Conservation (phyloP, 2,329 filamentous ascomycete species). For the Colletotrichum shisoi region DNA sequence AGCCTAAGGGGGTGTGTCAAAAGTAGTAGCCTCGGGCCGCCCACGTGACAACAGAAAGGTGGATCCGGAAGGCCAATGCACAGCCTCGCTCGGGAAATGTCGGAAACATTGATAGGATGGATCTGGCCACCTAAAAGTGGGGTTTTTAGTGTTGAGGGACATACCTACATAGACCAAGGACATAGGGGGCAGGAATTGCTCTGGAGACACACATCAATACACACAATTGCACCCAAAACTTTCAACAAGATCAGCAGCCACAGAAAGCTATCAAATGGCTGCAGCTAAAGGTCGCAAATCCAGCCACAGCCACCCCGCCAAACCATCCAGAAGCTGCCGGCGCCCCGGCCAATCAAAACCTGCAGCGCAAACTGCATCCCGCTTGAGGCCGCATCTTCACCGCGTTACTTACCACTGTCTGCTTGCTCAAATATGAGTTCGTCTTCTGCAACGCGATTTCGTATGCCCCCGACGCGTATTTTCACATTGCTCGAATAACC, state of each 20-base stretch:
- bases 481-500: not conserved
- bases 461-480: slow-evolving; percentile 15
- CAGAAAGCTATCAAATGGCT: not conserved
- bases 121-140: no score
- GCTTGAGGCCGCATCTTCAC: slow-evolving; percentile 30
- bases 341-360: slow-evolving; percentile 31
- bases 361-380: slow-evolving; percentile 37
- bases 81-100: no score
- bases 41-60: no score
- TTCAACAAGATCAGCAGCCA: not conserved
- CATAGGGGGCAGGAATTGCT: no score
- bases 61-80: no score
- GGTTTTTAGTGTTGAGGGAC: no score
- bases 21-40: no score
- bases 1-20: no score
- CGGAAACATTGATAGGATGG: no score
- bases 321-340: slow-evolving; percentile 15
- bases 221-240: no score
- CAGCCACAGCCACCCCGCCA: slow-evolving; percentile 36
- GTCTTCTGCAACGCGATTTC: slow-evolving; percentile 8
- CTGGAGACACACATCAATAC: no score
- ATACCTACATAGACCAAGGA: no score
- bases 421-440: slow-evolving; percentile 20
- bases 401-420: slow-evolving; percentile 22
- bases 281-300: not conserved